Evolutionary conservation across 495 filamentous ascomycete genomes (phyloP), one percentile per base, ranked within the genome.

Genomic region (Saxispiralis lemnorum): DNA sequence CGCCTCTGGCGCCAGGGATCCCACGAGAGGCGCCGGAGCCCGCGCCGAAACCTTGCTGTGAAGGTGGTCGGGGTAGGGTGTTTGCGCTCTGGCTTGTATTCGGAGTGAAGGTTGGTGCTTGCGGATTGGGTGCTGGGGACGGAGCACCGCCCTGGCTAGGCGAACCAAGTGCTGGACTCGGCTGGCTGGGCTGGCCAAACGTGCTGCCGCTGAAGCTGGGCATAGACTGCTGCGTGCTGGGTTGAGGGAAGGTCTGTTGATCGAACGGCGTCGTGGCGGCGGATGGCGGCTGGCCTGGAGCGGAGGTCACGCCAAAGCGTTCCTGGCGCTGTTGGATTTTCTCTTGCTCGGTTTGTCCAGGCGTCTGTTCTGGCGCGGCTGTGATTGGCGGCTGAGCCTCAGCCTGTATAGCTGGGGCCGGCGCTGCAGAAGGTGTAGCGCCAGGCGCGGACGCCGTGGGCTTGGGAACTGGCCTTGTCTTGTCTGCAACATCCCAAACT

Each of bases 401-500:
- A 28, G 24, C 24, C 38, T 48, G 42, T 15, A 54, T 32, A 38
- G 46, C 15, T 17, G 48, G 44, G 11, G 37, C 18, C 15, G 60
- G 45, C n/a, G 19, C 37, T 31, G 33, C 41, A n/a, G n/a, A 9
- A 12, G 41, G 15, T 17, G 39, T 13, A 2, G 48, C 38, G 17
- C 43, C 13, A 38, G 30, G 38, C 35, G 32, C 24, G 28, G 44
- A 41, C 13, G 37, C 37, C 9, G 60, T 59, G 13, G 59, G 46
- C 18, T 56, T 50, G 34, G 62, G 60, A 31, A 67, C 57, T 14
- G 67, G 69, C 52, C 75, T 83, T n/a, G 75, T 73, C 18, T 64
- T 64, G 61, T 87, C 83, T 0, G 77, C 83, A 24, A 79, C 61
- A 32, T 78, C 75, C 83, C 83, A 95, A 0, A 93, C 86, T 56